Conservation (phyloP, 192 early-diverging fungal genomes). For the Gaertneriomyces semiglobifer region DNA sequence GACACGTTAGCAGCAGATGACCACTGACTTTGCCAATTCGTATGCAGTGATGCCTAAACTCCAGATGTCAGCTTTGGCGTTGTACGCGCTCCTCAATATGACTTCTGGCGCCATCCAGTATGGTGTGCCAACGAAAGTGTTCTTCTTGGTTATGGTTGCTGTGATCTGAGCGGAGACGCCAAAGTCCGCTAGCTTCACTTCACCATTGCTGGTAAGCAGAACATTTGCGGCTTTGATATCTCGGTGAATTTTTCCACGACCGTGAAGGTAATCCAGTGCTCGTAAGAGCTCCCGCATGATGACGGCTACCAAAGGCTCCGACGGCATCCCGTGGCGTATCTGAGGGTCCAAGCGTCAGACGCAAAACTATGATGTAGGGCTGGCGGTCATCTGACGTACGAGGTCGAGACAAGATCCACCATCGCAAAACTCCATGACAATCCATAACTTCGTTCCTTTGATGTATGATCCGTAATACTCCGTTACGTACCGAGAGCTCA, state of each 20-base stretch:
- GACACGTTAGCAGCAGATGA: not conserved
- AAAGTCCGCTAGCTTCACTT: slow-evolving; percentile 95
- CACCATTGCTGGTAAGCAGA: slow-evolving; percentile 66
- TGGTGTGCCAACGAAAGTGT: slow-evolving; percentile 96
- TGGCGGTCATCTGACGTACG: slow-evolving; percentile 34
- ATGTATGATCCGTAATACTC: slow-evolving; percentile 82
- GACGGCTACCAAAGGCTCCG: slow-evolving; percentile 80
- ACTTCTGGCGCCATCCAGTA: slow-evolving; percentile 58
- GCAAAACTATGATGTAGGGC: not conserved
- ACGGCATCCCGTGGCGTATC: slow-evolving; percentile 74
- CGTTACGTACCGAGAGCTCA: slow-evolving; percentile 80
- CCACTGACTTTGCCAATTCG: slow-evolving; percentile 45
- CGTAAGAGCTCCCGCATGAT: slow-evolving; percentile 80
- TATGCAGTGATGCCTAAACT: slow-evolving; percentile 83
- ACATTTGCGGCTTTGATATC: slow-evolving; percentile 96
- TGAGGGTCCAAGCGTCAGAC: slow-evolving; percentile 15
- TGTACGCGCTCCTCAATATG: slow-evolving; percentile 46
- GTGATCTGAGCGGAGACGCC: slow-evolving; percentile 86
- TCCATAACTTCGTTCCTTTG: slow-evolving; percentile 86
- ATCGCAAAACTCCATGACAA: slow-evolving; percentile 93
- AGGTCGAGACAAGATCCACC: slow-evolving; percentile 87
- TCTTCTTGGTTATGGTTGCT: slow-evolving; percentile 74
- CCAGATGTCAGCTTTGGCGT: slow-evolving; percentile 88
- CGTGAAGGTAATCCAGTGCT: slow-evolving; percentile 89
- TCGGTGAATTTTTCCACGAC: slow-evolving; percentile 64